phyloP scores from a whole-genome alignment of 345 rosid genomes.

The Salix caprea region DNA sequence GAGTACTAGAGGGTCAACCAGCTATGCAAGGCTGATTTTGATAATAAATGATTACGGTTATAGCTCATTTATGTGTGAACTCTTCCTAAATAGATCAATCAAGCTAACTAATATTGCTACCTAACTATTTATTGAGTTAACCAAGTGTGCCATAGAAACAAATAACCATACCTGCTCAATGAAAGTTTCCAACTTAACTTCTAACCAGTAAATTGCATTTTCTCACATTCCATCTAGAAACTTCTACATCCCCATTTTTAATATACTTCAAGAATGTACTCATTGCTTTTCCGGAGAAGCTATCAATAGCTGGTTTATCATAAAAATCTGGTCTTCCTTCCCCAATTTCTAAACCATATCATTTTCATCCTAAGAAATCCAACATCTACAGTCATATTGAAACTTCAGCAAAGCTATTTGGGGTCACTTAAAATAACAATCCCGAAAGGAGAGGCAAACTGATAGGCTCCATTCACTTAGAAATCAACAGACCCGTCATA shows the following conservation, averaged over 20 bases:
- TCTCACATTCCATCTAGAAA: background rate
- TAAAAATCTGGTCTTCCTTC: background rate
- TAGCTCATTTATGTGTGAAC: too few relatives aligned
- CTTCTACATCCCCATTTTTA: background rate
- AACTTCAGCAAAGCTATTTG: too few relatives aligned
- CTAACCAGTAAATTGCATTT: too few relatives aligned
- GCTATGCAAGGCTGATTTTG: too few relatives aligned
- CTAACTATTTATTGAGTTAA: background rate
- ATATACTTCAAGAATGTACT: too few relatives aligned
- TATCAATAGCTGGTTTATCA: background rate
- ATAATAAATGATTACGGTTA: too few relatives aligned
- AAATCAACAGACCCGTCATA: background rate
- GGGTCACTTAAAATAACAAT: background rate
- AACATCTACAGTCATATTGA: too few relatives aligned
- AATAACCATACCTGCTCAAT: conserved; percentile 48
- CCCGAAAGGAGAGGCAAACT: background rate
- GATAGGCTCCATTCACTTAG: background rate
- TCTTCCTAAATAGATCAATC: background rate
- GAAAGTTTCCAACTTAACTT: background rate
- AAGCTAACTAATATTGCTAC: background rate
- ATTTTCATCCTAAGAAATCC: background rate
- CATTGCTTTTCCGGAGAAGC: background rate
- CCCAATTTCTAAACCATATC: background rate
- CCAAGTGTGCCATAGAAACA: background rate
- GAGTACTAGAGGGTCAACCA: too few relatives aligned